Base-by-base conservation (phyloP, 352 stramenopile species). In the Globisporangium cederbergense region DNA sequence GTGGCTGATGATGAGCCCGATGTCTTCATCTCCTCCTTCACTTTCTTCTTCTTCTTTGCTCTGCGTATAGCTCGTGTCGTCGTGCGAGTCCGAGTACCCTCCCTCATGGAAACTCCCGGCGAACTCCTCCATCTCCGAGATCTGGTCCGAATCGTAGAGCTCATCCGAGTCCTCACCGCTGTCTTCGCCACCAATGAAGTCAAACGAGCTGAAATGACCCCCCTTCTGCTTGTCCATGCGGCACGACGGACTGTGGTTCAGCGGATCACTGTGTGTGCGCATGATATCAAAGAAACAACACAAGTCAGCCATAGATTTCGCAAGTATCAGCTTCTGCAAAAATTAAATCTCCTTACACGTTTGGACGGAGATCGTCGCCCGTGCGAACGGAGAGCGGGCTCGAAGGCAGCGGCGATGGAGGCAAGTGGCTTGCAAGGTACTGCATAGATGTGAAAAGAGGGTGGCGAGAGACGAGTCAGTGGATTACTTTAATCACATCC, bases 141-240 rank as follows among this genome's bases (percentile, higher is more conserved):
- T 77, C 49, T 91, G 76, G 36, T 86, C 77, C 5, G 82, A 93
- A 52, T 91, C 84, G 64, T 93, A 91, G 0, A 83, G 56, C 10
- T 86, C 83, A 58, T 91, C 83, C 18, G 83, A 92, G 54, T 89
- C 79, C 43, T 95, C 83, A 0, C 86, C 83, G 54, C 86, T 95
- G 59, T 95, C 82, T 77, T 91, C 86, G 7, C 86, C 86, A 4
- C 84, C 84, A 43, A 95, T 79, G 38, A 93, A 93, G 54, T 93
- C 86, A 45, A 93, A 95, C n/a, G 81, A 90, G 22, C 74, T 79
- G 52, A 86, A 81, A 10, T 73, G 63, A 4, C 42, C 58, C 7
- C 57, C 45, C 25, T 79, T 81, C 9, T 67, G 74, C 30, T 78
- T 67, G 20, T 81, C 77, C 38, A 77, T 70, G 18, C 78, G 78